These are phyloP conservation scores for Warburgia ugandensis DNA, from an alignment of 164 flowering plant genomes.

Conservation along the genomic window DNA sequence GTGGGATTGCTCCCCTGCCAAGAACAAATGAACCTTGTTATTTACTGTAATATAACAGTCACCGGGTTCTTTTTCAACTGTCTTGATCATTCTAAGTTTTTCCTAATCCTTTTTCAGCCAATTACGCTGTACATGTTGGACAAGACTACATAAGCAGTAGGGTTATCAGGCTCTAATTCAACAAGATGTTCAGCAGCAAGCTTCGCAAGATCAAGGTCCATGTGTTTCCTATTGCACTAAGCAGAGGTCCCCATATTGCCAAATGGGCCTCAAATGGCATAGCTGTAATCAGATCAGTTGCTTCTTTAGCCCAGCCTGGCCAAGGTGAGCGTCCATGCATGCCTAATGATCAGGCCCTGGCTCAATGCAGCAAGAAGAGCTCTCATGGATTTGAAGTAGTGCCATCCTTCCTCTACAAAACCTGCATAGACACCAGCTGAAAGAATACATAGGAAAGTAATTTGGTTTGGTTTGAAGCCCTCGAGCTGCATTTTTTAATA, in stretches of 20 bases:
- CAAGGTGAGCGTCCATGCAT: conserved; percentile 41
- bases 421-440: conserved; percentile 36
- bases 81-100: conserved; percentile 2
- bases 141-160: conserved; percentile 7
- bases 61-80: too few relatives aligned
- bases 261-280: conserved; percentile 74
- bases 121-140: conserved; percentile 1
- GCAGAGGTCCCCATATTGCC: conserved; percentile 74
- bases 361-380: conserved; percentile 19
- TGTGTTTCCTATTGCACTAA: too few relatives aligned
- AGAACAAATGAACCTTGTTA: conserved; percentile 2
- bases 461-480: conserved; percentile 23
- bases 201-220: conserved; percentile 2
- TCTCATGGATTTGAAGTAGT: conserved; percentile 29
- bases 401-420: conserved; percentile 29
- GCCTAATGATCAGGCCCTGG: conserved; percentile 40
- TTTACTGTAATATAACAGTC: too few relatives aligned
- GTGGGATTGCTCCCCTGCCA: not conserved
- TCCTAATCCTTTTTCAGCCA: conserved; percentile 1
- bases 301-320: conserved; percentile 33
- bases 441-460: conserved; percentile 31
- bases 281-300: conserved; percentile 28
- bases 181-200: conserved; percentile 4
- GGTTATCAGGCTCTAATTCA: conserved; percentile 1
- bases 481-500: conserved; percentile 21